A percentile compares a stretch with the other conserved stretches of the same genome.
Evolutionary conservation across 306 rosid species (phyloP).

Genomic region (Vigna mungo): DNA sequence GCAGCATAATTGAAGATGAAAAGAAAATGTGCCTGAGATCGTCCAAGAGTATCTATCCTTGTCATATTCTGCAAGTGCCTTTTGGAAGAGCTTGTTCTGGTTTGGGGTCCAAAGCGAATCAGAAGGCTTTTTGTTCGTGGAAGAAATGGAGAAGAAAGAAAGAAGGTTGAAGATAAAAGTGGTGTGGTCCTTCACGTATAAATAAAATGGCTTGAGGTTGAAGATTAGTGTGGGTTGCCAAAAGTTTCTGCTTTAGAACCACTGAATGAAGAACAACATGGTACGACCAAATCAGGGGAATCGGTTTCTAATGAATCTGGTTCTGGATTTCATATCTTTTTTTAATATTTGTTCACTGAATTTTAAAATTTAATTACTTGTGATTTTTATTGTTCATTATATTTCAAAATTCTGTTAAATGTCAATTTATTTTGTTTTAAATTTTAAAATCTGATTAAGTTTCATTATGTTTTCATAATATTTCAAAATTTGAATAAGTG

Average conservation of each 20-base stretch:
- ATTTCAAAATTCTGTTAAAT: too few species aligned
- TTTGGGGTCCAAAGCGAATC: constrained; percentile 32
- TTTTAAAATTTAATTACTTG: too few species aligned
- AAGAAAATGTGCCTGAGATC: constrained; percentile 48
- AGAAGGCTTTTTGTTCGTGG: constrained; percentile 41
- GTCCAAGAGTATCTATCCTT: constrained; percentile 65
- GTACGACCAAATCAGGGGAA: not conserved
- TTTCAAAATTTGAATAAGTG: too few species aligned
- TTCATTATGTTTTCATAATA: too few species aligned
- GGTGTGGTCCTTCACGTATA: constrained; percentile 37
- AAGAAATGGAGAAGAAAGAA: constrained; percentile 5
- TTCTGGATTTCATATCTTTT: constrained; percentile 39
- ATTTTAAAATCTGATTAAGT: too few species aligned
- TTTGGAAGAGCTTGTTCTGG: constrained; percentile 43
- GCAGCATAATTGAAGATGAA: too few species aligned
- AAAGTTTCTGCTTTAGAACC: constrained; percentile 56
- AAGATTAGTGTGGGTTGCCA: constrained; percentile 36
- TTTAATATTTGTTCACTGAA: too few species aligned
- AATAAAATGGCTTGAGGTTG: constrained; percentile 4
- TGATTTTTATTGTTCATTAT: too few species aligned
- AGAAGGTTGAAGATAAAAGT: constrained; percentile 37
- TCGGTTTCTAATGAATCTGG: constrained; percentile 46
- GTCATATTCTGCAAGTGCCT: constrained; percentile 63
- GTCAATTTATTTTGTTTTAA: too few species aligned
- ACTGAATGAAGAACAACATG: constrained; percentile 48